Evolutionary conservation across 2,329 filamentous ascomycete genomes (phyloP).

Genomic region (Fusarium solani-melongenae): DNA sequence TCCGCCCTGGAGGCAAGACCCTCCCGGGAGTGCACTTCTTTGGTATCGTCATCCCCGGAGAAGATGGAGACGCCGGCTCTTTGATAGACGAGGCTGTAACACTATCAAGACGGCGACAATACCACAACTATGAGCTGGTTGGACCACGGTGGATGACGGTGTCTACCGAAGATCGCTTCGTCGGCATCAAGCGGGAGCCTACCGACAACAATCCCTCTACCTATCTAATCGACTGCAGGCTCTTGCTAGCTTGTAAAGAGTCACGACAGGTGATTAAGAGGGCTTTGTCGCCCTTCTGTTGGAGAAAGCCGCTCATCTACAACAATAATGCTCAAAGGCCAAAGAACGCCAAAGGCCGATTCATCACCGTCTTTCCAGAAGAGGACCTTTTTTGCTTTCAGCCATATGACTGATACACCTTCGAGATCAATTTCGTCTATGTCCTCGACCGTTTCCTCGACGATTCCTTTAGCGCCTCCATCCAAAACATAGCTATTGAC

Average conservation of each 20-base stretch:
- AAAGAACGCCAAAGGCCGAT: too few relatives aligned
- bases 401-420: not conserved
- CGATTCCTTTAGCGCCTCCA: accelerated
- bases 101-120: too few relatives aligned
- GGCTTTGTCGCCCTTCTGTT: too few relatives aligned
- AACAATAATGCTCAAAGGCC: too few relatives aligned
- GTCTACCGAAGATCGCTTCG: not conserved
- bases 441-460: too few relatives aligned
- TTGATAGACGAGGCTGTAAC: too few relatives aligned
- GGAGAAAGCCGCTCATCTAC: too few relatives aligned
- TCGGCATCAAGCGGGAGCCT: not conserved
- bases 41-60: not conserved
- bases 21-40: not conserved
- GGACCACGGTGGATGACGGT: not conserved
- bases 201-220: not conserved
- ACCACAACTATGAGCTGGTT: too few relatives aligned
- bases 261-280: not conserved
- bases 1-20: not conserved
- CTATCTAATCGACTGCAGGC: not conserved
- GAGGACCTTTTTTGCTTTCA: not conserved
- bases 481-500: not conserved
- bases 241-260: not conserved
- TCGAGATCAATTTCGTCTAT: accelerated
- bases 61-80: not conserved
- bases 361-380: not conserved